phyloP scores from a whole-genome alignment of 164 flowering plant genomes.

The Tetrastigma voinierianum region DNA sequence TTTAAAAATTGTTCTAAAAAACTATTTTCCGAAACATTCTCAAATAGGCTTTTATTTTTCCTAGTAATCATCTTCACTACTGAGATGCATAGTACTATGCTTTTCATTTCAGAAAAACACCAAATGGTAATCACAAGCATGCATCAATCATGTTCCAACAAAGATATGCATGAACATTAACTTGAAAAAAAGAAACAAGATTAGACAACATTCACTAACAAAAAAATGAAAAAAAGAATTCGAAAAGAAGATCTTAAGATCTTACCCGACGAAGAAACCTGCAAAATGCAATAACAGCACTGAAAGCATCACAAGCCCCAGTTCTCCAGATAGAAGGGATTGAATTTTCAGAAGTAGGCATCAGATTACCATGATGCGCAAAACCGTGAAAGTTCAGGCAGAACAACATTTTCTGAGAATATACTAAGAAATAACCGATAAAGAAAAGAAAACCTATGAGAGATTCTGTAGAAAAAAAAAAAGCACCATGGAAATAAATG shows the following conservation, averaged over 20 bases:
- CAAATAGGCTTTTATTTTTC: too few relatives aligned
- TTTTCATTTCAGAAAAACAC: too few relatives aligned
- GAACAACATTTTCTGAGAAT: slow-evolving; percentile 73
- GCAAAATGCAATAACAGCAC: slow-evolving; percentile 65
- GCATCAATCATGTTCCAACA: too few relatives aligned
- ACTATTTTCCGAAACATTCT: too few relatives aligned
- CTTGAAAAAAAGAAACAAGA: background rate
- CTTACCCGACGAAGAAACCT: slow-evolving; percentile 87
- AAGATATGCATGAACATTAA: background rate
- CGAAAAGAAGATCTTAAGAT: slow-evolving; percentile 2
- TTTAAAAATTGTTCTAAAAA: too few relatives aligned
- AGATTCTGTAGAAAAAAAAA: background rate
- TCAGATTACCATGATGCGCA: slow-evolving; percentile 38
- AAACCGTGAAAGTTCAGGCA: slow-evolving; percentile 44
- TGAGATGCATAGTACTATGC: too few relatives aligned
- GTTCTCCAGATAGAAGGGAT: slow-evolving; percentile 53
- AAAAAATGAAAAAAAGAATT: background rate
- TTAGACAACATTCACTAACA: background rate
- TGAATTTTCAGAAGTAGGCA: slow-evolving; percentile 29
- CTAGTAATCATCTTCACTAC: too few relatives aligned
- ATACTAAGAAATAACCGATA: slow-evolving; percentile 41
- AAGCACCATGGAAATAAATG: background rate
- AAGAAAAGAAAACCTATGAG: background rate
- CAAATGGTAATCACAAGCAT: too few relatives aligned
- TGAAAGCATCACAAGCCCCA: slow-evolving; percentile 52